Evolutionary conservation across 2,329 filamentous ascomycete species (phyloP).

Genomic region (Aspergillus texensis): DNA sequence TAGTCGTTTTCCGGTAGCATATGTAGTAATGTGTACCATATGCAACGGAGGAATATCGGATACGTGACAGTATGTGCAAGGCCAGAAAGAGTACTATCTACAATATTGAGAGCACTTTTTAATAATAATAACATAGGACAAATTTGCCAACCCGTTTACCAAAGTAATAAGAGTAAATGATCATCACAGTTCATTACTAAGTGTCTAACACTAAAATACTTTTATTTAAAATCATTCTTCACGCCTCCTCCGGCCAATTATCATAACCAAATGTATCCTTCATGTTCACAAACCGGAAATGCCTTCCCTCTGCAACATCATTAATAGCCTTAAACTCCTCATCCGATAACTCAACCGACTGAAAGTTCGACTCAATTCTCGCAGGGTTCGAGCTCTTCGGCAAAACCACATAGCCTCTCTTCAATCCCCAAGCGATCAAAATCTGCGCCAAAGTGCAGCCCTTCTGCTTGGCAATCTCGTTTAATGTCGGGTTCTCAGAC

Average conservation of each 20-base stretch:
- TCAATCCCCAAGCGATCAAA: slow-evolving; percentile 66
- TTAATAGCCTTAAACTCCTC: slow-evolving; percentile 64
- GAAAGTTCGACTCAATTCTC: slow-evolving; percentile 69
- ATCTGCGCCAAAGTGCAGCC: slow-evolving; percentile 63
- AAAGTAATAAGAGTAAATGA: neutral
- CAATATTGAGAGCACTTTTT: too few relatives aligned
- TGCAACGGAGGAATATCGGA: too few relatives aligned
- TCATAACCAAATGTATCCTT: slow-evolving; percentile 78
- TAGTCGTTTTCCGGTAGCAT: too few relatives aligned
- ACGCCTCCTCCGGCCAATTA: slow-evolving; percentile 64
- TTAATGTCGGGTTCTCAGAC: slow-evolving; percentile 61
- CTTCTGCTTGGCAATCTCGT: slow-evolving; percentile 60
- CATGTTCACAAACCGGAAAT: slow-evolving; percentile 78
- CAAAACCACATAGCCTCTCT: slow-evolving; percentile 67
- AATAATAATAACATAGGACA: neutral
- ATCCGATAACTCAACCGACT: slow-evolving; percentile 60
- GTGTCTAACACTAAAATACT: neutral
- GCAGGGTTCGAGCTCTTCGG: slow-evolving; percentile 70
- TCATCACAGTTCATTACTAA: neutral
- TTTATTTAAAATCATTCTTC: neutral
- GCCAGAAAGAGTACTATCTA: too few relatives aligned
- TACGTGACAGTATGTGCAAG: too few relatives aligned
- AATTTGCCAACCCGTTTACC: neutral
- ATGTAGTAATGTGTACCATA: too few relatives aligned
- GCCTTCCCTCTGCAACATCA: slow-evolving; percentile 65